These are phyloP conservation scores for Elongisporangium prolatum DNA, from an alignment of 352 stramenopile genomes.

Conservation along the genomic window DNA sequence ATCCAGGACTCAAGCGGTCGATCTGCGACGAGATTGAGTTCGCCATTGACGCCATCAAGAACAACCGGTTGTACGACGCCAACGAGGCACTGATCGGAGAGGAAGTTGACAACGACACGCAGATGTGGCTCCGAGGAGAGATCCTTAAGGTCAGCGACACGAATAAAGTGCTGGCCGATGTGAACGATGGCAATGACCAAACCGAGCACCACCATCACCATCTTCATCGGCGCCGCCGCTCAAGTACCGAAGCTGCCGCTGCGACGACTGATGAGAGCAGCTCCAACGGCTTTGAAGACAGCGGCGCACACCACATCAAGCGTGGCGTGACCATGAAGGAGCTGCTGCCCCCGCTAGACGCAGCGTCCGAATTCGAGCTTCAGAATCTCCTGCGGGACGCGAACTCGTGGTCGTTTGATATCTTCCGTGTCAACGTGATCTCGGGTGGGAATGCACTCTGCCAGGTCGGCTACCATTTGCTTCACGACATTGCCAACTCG, in stretches of 20 bases:
- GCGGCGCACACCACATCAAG: constrained; percentile 7
- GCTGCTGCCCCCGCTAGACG: constrained; percentile 49
- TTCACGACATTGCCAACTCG: constrained; percentile 53
- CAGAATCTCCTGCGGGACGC: constrained; percentile 57
- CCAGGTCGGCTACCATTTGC: constrained; percentile 73
- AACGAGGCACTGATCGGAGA: constrained; percentile 65
- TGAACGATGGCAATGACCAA: constrained; percentile 23
- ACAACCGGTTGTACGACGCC: constrained; percentile 80
- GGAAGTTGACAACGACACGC: constrained; percentile 74
- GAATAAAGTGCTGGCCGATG: constrained; percentile 52
- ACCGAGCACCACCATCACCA: constrained; percentile 6
- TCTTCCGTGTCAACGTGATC: constrained; percentile 67
- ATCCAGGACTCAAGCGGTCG: constrained; percentile 52
- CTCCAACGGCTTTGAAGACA: constrained; percentile 8
- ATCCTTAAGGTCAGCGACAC: constrained; percentile 69
- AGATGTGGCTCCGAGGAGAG: constrained; percentile 81
- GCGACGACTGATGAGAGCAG: neutral
- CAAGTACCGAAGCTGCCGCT: neutral
- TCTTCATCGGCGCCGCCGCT: constrained; percentile 3
- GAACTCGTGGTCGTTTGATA: constrained; percentile 67
- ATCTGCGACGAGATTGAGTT: constrained; percentile 69
- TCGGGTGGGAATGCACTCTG: constrained; percentile 70
- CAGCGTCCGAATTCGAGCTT: constrained; percentile 60
- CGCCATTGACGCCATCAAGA: constrained; percentile 83
- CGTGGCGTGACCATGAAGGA: constrained; percentile 62